phyloP scores from a whole-genome alignment of 2,329 filamentous ascomycete species.

The Coniochaeta prunicola region DNA sequence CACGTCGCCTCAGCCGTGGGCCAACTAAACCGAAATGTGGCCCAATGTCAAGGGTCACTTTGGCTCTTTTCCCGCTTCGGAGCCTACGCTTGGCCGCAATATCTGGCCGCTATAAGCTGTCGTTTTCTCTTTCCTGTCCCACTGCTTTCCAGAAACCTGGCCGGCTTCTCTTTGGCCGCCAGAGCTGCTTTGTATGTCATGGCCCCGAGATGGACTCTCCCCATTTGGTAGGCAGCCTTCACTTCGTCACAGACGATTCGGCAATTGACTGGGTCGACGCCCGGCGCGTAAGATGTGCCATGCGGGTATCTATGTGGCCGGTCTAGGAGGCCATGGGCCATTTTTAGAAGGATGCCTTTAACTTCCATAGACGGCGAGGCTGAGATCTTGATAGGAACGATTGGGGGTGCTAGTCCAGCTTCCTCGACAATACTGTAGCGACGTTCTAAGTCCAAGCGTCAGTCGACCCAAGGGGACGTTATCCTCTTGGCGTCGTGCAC shows the following conservation, averaged over 20 bases:
- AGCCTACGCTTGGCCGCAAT: background rate
- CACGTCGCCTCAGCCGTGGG: background rate
- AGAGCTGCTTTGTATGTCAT: too few species aligned
- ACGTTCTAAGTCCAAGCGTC: background rate
- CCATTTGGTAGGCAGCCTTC: too few species aligned
- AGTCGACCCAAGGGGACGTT: too few species aligned
- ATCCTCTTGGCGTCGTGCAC: too few species aligned
- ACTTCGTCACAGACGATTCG: background rate
- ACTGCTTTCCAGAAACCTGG: background rate
- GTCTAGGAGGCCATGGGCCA: background rate
- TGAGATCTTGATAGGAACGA: background rate
- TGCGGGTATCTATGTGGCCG: background rate
- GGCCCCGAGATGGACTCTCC: too few species aligned
- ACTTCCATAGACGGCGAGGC: background rate
- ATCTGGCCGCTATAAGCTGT: too few species aligned
- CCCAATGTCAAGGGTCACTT: too few species aligned
- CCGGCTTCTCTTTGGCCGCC: background rate
- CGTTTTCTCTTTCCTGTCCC: background rate
- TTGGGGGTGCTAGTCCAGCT: background rate
- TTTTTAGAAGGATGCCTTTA: background rate
- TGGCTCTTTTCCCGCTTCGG: background rate
- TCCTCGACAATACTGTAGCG: background rate
- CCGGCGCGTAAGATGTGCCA: slow-evolving; percentile 1
- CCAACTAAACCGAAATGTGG: background rate
- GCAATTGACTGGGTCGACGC: background rate